phyloP scores from a whole-genome alignment of 2,329 filamentous ascomycete species.

The Penicillium sp. region DNA sequence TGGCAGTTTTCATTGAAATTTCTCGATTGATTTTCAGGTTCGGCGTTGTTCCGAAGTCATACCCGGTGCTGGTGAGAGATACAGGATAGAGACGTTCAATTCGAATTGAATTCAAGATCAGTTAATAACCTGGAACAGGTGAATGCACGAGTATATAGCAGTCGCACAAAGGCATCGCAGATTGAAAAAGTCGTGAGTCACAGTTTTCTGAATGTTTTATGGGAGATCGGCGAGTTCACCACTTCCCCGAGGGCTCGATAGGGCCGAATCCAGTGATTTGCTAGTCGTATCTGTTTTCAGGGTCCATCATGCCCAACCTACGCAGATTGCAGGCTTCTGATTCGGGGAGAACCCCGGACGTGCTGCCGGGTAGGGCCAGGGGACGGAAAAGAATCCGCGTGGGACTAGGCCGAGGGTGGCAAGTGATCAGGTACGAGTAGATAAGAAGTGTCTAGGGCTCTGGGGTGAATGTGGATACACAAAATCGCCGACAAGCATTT shows the following conservation, averaged over 20 bases:
- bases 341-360: constrained; percentile 16
- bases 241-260: not conserved
- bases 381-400: constrained; percentile 27
- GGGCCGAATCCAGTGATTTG: not conserved
- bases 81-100: constrained; percentile 1
- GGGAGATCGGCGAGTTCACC: constrained; percentile 1
- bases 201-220: not conserved
- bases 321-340: not conserved
- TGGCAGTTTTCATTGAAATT: not conserved
- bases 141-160: not conserved
- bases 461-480: too few species aligned
- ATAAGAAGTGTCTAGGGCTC: too few species aligned
- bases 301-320: constrained; percentile 1
- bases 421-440: not conserved
- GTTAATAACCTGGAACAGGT: not conserved
- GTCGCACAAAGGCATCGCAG: not conserved
- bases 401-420: not conserved
- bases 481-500: too few species aligned
- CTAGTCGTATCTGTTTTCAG: not conserved
- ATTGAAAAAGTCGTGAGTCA: constrained; percentile 16
- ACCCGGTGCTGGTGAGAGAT: not conserved
- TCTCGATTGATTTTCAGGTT: not conserved
- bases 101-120: not conserved
- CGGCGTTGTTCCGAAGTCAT: constrained; percentile 14
- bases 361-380: constrained; percentile 7